phyloP scores from a whole-genome alignment of 2,329 filamentous ascomycete species.

The Colletotrichum sp. region DNA sequence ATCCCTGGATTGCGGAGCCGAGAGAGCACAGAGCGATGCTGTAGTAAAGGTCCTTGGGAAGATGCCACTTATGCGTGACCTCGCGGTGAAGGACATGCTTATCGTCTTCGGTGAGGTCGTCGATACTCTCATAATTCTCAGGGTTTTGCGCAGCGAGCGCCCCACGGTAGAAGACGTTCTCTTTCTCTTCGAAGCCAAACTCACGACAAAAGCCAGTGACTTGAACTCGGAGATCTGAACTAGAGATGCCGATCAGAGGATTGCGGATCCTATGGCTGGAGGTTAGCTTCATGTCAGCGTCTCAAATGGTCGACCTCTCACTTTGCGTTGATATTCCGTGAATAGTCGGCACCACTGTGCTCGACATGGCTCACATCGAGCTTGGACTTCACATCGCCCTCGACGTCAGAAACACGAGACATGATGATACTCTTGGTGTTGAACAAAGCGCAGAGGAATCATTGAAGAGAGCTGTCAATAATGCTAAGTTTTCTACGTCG shows the following conservation, averaged over 20 bases:
- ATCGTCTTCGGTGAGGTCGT: conserved; percentile 28
- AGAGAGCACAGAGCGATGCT: conserved; percentile 33
- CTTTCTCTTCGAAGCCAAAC: conserved; percentile 28
- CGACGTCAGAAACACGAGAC: conserved; percentile 21
- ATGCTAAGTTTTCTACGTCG: neutral
- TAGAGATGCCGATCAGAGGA: conserved; percentile 28
- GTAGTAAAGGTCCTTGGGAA: conserved; percentile 29
- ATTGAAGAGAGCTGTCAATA: neutral
- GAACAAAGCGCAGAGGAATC: neutral
- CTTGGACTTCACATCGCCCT: conserved; percentile 24
- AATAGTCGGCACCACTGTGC: conserved; percentile 28
- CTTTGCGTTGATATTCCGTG: conserved; percentile 36
- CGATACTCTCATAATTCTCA: conserved; percentile 21
- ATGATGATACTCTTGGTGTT: neutral
- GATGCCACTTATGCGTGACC: conserved; percentile 32
- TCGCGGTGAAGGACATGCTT: conserved; percentile 27
- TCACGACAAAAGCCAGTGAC: conserved; percentile 29
- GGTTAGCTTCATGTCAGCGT: neutral
- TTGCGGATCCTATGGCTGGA: conserved; percentile 27
- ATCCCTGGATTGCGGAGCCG: conserved; percentile 39
- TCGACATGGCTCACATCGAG: conserved; percentile 21
- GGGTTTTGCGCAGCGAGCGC: conserved; percentile 31
- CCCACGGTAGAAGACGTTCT: conserved; percentile 30
- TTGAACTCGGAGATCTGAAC: conserved; percentile 24
- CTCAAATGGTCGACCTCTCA: neutral